Evolutionary conservation across 2,329 filamentous ascomycete species (phyloP).

Genomic region (Microcyclospora tardicrescens): DNA sequence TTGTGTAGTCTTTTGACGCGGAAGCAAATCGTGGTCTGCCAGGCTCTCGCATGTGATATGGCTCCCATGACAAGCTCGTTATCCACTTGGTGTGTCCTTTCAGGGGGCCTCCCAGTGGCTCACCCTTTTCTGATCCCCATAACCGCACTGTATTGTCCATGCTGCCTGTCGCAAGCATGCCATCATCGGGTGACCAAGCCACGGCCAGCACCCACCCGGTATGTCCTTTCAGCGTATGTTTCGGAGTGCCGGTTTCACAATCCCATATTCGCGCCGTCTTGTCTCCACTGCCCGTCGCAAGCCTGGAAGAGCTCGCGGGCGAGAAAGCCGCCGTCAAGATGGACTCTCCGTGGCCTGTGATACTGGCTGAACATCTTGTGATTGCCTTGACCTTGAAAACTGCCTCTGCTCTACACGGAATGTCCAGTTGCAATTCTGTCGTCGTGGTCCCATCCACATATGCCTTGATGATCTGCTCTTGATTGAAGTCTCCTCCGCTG

Average conservation of each 20-base stretch:
- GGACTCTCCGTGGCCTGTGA: constrained; percentile 81
- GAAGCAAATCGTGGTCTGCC: constrained; percentile 72
- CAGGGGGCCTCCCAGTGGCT: constrained; percentile 55
- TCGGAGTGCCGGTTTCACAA: constrained; percentile 80
- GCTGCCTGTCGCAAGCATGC: constrained; percentile 71
- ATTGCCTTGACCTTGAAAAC: constrained; percentile 90
- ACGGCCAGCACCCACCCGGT: constrained; percentile 82
- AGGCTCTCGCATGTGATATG: constrained; percentile 66
- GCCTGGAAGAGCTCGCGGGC: constrained; percentile 57
- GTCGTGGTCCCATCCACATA: constrained; percentile 34
- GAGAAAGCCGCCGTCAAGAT: constrained; percentile 82
- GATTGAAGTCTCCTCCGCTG: constrained; percentile 30
- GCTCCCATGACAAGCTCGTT: constrained; percentile 81
- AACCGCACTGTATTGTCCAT: constrained; percentile 88
- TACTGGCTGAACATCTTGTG: constrained; percentile 74
- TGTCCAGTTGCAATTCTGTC: constrained; percentile 48
- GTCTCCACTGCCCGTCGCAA: constrained; percentile 85
- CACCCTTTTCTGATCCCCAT: constrained; percentile 76
- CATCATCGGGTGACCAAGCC: constrained; percentile 73
- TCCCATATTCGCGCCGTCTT: constrained; percentile 90
- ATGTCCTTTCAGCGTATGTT: constrained; percentile 76
- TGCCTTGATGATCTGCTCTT: constrained; percentile 26
- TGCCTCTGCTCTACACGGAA: constrained; percentile 67
- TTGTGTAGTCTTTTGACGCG: constrained; percentile 77
- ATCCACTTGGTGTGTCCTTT: constrained; percentile 87